phyloP scores from a whole-genome alignment of 2,329 filamentous ascomycete genomes.

The Ophiobolus disseminans region DNA sequence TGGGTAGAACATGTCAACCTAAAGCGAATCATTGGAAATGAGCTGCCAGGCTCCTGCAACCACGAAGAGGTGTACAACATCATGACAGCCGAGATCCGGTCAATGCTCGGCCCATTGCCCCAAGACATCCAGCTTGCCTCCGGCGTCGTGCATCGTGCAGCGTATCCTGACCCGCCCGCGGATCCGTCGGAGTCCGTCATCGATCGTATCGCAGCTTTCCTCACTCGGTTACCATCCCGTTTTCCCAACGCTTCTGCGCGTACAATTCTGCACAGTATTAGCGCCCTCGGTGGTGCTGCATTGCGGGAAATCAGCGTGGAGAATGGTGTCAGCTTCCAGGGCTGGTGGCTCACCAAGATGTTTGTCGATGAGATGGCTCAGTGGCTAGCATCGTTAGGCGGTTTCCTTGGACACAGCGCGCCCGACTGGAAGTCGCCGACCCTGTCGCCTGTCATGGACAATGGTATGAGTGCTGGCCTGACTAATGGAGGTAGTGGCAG shows the following conservation, averaged over 20 bases:
- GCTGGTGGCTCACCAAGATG: slow-evolving; percentile 94
- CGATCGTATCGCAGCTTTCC: slow-evolving; percentile 78
- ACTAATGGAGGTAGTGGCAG: slow-evolving; percentile 46
- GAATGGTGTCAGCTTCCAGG: slow-evolving; percentile 81
- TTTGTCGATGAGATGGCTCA: slow-evolving; percentile 94
- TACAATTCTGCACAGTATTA: slow-evolving; percentile 78
- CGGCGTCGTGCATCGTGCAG: slow-evolving; percentile 53
- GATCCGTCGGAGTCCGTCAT: slow-evolving; percentile 63
- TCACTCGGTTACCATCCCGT: slow-evolving; percentile 70
- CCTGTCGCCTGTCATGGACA: slow-evolving; percentile 40
- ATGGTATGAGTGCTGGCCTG: slow-evolving; percentile 37
- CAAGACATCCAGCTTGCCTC: slow-evolving; percentile 70
- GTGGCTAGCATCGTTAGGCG: slow-evolving; percentile 88
- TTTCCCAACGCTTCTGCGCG: slow-evolving; percentile 77
- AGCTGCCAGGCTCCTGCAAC: slow-evolving; percentile 60
- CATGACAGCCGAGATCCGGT: slow-evolving; percentile 67
- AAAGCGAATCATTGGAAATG: slow-evolving; percentile 63
- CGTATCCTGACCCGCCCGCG: slow-evolving; percentile 30
- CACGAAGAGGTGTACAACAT: slow-evolving; percentile 65
- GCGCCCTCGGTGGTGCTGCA: slow-evolving; percentile 76
- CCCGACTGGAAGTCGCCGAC: slow-evolving; percentile 36
- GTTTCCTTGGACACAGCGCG: slow-evolving; percentile 72
- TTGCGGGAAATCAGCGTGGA: slow-evolving; percentile 82
- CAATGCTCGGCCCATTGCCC: slow-evolving; percentile 72
- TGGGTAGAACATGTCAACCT: slow-evolving; percentile 73